phyloP scores from a whole-genome alignment of 2,329 filamentous ascomycete species.

The Aspergillus aculeatinus region DNA sequence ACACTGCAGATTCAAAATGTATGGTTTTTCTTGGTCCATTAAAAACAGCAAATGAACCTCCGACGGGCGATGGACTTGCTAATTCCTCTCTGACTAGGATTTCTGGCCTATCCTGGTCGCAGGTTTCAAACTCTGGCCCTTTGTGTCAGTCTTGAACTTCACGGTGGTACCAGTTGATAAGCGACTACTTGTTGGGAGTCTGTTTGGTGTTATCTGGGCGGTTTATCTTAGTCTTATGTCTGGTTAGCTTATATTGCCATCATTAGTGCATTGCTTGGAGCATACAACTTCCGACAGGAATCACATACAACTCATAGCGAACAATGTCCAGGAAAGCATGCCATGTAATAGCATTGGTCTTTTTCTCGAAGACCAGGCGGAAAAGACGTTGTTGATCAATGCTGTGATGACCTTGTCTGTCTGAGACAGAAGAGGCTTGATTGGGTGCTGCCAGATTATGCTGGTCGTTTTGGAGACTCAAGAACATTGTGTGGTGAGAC shows the following conservation, averaged over 20 bases:
- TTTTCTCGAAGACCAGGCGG: no score
- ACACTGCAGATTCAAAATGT: conserved; percentile 36
- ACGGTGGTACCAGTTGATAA: conserved; percentile 37
- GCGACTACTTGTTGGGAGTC: conserved; percentile 34
- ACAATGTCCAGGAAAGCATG: no score
- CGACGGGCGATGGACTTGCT: neutral
- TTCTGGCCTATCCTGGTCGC: conserved; percentile 39
- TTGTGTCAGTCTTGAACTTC: conserved; percentile 42
- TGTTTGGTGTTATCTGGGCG: conserved; percentile 41
- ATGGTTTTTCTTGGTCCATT: conserved; percentile 9
- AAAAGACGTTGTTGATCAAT: no score
- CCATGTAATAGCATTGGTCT: no score
- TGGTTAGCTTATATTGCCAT: conserved; percentile 12
- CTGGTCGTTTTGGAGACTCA: no score
- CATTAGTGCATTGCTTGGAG: neutral
- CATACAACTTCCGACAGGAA: neutral
- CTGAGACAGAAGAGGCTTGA: no score
- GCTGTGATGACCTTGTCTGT: no score
- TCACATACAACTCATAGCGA: no score
- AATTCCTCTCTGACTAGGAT: conserved; percentile 26
- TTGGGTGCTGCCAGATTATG: no score
- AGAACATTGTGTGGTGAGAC: no score
- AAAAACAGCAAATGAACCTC: neutral
- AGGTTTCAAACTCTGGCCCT: conserved; percentile 42
- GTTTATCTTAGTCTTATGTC: conserved; percentile 40